Evolutionary conservation across 1,284 basidiomycete species (phyloP), one percentile per base, ranked within the genome.

Genomic region (Earliella scabrosa): DNA sequence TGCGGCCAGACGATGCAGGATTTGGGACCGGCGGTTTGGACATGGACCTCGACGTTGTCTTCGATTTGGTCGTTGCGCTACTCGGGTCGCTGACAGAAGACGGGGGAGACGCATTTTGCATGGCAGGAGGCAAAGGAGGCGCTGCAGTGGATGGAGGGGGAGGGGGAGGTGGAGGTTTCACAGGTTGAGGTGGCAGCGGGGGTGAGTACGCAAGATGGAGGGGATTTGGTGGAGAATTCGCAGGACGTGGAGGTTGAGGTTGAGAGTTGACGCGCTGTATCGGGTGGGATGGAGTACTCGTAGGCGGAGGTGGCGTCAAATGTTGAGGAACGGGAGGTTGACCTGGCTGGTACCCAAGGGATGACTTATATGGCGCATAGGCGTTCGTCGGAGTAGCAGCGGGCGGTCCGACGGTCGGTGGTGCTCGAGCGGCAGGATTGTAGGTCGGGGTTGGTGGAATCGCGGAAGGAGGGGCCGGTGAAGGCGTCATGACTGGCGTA

Each of bases 121-220:
- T 31, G 13, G 29, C 6, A 13, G 29, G 29, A 13, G 29, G 29
- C 13, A 31, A 13, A 6, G 29, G 29, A 6, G 29, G 29, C 13
- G 29, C 29, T 31, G 29, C 39, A 24, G 29, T 31, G 18, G 39
- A 14, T 3, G 52, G 32, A 7, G 43, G 21, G 4, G 14, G 27
- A 4, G 53, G 44, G 40, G 52, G 41, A 7, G 55, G 52, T 10
- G 51, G 52, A 3, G 52, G 36, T 24, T 23, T 41, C 8, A 24
- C 27, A n/a, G 38, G 36, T 14, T 51, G 52, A 23, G 50, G 50
- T 5, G 52, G 31, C 11, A 48, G 54, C n/a, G n/a, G n/a, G n/a
- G n/a, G n/a, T n/a, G n/a, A n/a, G n/a, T n/a, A n/a, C n/a, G n/a
- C n/a, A n/a, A n/a, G n/a, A n/a, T n/a, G n/a, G n/a, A n/a, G n/a